These are phyloP conservation scores for Hyaloscypha hepaticicola DNA, from an alignment of 495 filamentous ascomycete species.

Conservation along the genomic window DNA sequence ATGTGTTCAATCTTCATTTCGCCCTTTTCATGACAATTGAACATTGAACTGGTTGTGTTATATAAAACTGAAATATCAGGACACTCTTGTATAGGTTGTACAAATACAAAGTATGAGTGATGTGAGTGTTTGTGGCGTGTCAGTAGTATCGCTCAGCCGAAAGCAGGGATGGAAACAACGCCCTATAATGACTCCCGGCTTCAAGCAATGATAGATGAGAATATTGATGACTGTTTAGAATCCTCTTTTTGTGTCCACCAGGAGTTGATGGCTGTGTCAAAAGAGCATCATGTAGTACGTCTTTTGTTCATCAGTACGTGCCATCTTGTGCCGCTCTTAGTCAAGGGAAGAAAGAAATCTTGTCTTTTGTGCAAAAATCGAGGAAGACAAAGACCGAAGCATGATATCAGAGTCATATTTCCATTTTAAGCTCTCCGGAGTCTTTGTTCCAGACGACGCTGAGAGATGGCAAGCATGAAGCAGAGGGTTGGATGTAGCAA, in stretches of 20 bases:
- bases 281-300: background rate
- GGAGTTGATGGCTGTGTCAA: background rate
- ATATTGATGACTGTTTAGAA: background rate
- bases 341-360: background rate
- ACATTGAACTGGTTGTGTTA: background rate
- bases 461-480: background rate
- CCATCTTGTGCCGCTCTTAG: background rate
- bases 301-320: background rate
- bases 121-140: background rate
- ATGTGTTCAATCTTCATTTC: slow-evolving; percentile 15
- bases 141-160: background rate
- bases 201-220: background rate
- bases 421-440: background rate
- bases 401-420: background rate
- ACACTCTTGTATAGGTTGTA: background rate
- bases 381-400: background rate
- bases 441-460: background rate
- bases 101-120: background rate
- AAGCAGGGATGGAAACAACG: background rate
- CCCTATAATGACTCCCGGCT: background rate
- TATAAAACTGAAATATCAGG: background rate
- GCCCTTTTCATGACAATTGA: background rate
- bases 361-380: background rate
- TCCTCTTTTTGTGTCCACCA: background rate
- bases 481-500: background rate